Percentiles rank a stretch among this genome's conserved stretches.
Evolutionary conservation across 2,329 filamentous ascomycete species (phyloP).

Genomic region (Fusarium sp.): DNA sequence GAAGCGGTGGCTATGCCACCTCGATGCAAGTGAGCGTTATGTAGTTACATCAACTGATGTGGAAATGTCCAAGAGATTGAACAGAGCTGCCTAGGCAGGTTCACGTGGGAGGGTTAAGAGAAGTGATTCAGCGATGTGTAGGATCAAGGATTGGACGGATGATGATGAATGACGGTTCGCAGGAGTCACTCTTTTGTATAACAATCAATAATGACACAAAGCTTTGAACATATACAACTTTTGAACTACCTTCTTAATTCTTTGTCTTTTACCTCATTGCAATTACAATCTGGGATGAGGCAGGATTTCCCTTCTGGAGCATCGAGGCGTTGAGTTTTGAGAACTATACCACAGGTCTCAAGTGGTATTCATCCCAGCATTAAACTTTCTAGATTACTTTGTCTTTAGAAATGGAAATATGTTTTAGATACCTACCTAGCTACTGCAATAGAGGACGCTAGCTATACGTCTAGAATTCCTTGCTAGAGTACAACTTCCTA

Average conservation of each 20-base stretch:
- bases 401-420: too few relatives aligned
- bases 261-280: background rate
- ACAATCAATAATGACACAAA: background rate
- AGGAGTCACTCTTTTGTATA: background rate
- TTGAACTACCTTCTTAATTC: background rate
- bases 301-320: background rate
- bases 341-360: background rate
- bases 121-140: background rate
- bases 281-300: background rate
- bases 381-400: too few relatives aligned
- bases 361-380: too few relatives aligned
- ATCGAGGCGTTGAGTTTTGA: background rate
- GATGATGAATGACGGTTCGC: background rate
- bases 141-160: too few relatives aligned
- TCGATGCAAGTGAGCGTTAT: background rate
- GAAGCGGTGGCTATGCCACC: rapidly evolving
- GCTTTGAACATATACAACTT: too few relatives aligned
- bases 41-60: background rate
- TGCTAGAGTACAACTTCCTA: too few relatives aligned
- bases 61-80: background rate
- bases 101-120: background rate
- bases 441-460: too few relatives aligned
- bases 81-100: background rate
- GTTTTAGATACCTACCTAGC: too few relatives aligned
- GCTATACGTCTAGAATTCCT: too few relatives aligned